Evolutionary conservation across 192 early-diverging fungal species (phyloP).

Genomic region (Linnemannia schmuckeri): DNA sequence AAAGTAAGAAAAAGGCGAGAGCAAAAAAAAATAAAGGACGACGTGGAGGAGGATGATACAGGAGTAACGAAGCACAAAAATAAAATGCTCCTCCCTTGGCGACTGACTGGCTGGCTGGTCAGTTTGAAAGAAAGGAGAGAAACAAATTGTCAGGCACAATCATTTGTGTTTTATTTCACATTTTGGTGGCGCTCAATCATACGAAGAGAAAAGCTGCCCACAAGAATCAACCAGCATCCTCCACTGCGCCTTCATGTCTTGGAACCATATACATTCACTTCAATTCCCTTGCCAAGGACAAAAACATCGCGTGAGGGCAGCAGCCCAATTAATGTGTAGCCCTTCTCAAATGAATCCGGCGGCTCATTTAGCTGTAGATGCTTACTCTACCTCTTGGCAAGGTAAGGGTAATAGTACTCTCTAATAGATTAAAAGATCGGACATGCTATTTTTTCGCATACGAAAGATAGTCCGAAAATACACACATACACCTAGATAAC

Average conservation of each 20-base stretch:
- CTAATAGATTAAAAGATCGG: too few species aligned
- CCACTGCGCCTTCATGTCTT: background rate
- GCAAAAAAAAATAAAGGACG: background rate
- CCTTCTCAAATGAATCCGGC: too few species aligned
- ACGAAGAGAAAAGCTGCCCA: background rate
- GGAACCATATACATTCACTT: too few species aligned
- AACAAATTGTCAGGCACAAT: background rate
- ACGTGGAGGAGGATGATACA: background rate
- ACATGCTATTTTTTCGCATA: too few species aligned
- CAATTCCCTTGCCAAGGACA: too few species aligned
- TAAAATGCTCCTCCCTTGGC: background rate
- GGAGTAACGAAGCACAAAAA: background rate
- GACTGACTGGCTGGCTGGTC: background rate
- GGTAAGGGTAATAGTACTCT: too few species aligned
- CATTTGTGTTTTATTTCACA: background rate
- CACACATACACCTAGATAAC: too few species aligned
- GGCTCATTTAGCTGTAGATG: too few species aligned
- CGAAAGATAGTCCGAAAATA: too few species aligned
- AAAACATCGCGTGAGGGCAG: too few species aligned
- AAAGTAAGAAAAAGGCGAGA: background rate
- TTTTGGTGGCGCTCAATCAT: constrained; percentile 2
- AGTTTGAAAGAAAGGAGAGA: background rate
- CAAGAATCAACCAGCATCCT: background rate
- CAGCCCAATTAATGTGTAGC: too few species aligned
- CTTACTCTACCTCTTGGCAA: too few species aligned